Base-by-base conservation (phyloP, 1,139 yeast genomes). In the Hanseniaspora sp. region DNA sequence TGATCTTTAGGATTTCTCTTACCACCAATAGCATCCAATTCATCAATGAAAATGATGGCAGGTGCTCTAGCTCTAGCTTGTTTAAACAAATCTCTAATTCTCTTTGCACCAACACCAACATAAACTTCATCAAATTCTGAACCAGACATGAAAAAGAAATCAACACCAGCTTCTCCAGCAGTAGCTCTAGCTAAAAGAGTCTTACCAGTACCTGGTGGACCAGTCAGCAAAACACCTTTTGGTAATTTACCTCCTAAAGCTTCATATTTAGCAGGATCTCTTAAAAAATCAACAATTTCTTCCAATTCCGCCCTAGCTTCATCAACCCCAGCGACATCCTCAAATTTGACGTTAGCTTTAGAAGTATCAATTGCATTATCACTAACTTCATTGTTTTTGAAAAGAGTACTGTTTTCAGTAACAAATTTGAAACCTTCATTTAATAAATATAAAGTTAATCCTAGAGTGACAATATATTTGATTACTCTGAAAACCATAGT, bases 151-250 rank as follows among this genome's bases (percentile, higher is more conserved):
- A 90, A 92, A 70, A 92, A 92, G 67, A 94, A 94, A 33, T 97
- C 98, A 34, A 92, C 98, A 49, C 96, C 98, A 1, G 99, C 98
- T 70, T 94, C 98, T 58, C 98, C 98, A 11, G 99, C 99, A 41
- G 96, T 95, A 18, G 99, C 98, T 62, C 98, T 79, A 0, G 98
- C 98, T 59, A 94, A 77, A 59, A 94, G 74, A 1, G 99, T 94
- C 69, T 94, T 94, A 78, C 99, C 99, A 7, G 99, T 94, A 71
- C 99, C 99, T 41, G 99, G 99, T 41, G 99, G 99, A 47, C 99
- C 99, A 7, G 98, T 92, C 59, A 94, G 74, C 56, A 94, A 72
- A 5, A 94, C 95, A 74, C 99, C 99, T 68, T 90, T 92, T 56
- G 98, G 98, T 62, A 94, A 75, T 68, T 88, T 88, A 54, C 98